Evolutionary conservation across 2,329 filamentous ascomycete genomes (phyloP).

Genomic region (Pseudocercospora eumusae): DNA sequence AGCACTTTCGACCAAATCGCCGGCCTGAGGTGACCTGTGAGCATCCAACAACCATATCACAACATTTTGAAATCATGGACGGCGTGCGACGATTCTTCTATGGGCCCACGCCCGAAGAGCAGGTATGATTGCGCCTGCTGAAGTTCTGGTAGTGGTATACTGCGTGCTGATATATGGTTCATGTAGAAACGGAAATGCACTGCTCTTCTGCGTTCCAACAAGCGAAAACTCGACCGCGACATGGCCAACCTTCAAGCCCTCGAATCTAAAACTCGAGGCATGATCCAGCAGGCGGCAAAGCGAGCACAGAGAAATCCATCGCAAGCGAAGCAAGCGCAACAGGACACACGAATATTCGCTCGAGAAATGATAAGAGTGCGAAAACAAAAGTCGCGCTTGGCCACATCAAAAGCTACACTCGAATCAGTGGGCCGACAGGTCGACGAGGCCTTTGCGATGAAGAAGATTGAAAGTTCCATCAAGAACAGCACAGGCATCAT

Average conservation of each 20-base stretch:
- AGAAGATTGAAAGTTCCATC: constrained; percentile 93
- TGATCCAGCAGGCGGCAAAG: constrained; percentile 79
- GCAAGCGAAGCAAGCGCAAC: constrained; percentile 73
- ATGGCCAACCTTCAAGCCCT: constrained; percentile 75
- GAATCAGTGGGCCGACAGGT: constrained; percentile 96
- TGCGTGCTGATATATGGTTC: neutral
- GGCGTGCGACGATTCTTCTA: constrained; percentile 81
- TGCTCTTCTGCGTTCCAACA: constrained; percentile 81
- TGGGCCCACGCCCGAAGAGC: constrained; percentile 88
- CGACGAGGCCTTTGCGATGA: constrained; percentile 90
- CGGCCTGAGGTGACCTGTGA: neutral
- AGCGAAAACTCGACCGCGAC: constrained; percentile 92
- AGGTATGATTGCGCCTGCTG: constrained; percentile 59
- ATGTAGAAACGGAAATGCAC: constrained; percentile 91
- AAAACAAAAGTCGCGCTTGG: constrained; percentile 70
- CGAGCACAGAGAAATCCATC: constrained; percentile 78
- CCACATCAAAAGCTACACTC: constrained; percentile 88
- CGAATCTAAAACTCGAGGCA: constrained; percentile 79
- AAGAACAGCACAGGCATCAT: constrained; percentile 85
- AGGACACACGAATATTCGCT: constrained; percentile 85
- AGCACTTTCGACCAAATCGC: neutral
- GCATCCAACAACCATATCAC: neutral
- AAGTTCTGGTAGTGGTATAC: neutral
- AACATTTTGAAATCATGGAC: constrained; percentile 66
- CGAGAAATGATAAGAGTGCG: constrained; percentile 82